Conservation (phyloP, 2,329 filamentous ascomycete species). For the Beauveria rudraprayagi region DNA sequence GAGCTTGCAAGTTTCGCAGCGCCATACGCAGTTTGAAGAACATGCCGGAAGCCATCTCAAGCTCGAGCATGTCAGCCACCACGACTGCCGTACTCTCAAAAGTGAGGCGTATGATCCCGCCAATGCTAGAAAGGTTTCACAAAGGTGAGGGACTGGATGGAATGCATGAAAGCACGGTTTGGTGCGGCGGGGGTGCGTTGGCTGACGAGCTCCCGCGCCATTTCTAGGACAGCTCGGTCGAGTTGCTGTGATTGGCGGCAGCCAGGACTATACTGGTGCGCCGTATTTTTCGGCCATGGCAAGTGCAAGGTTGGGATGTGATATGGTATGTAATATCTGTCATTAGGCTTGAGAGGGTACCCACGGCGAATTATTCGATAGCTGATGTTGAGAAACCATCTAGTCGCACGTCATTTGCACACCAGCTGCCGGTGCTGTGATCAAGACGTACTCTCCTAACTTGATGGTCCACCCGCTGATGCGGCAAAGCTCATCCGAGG, state of each 20-base stretch:
- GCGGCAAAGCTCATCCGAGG: constrained; percentile 55
- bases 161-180: neutral
- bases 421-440: constrained; percentile 73
- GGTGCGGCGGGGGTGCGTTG: neutral
- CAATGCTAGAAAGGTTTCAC: constrained; percentile 91
- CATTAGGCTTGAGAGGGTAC: too few species aligned
- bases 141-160: constrained; percentile 55
- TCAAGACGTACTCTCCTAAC: constrained; percentile 97
- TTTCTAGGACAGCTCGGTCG: constrained; percentile 75
- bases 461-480: constrained; percentile 97
- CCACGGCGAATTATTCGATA: neutral
- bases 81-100: constrained; percentile 71
- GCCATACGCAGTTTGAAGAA: neutral
- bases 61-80: constrained; percentile 52
- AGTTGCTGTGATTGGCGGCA: constrained; percentile 89
- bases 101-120: constrained; percentile 84
- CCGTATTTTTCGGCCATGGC: constrained; percentile 98
- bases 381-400: neutral
- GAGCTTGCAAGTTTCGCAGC: neutral
- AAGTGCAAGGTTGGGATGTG: constrained; percentile 79
- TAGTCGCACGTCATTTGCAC: constrained; percentile 95
- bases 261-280: constrained; percentile 91
- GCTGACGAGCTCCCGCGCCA: neutral
- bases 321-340: constrained; percentile 57
- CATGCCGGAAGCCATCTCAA: neutral